These are phyloP conservation scores for Ziziphus jujuba DNA, from an alignment of 306 rosid species.

Conservation along the genomic window DNA sequence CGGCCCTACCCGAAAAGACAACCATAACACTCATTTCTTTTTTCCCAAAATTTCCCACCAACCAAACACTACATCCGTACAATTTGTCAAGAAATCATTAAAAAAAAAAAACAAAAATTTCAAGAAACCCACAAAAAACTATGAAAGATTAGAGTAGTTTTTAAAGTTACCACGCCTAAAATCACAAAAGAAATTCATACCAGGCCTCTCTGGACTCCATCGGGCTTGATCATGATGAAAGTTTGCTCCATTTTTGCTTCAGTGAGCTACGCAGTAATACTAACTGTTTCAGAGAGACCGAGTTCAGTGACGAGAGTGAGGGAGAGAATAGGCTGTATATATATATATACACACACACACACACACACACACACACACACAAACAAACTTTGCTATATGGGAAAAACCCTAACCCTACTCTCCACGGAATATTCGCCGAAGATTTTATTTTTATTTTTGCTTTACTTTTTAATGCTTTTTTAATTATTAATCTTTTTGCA, in stretches of 20 bases:
- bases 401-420: conserved; percentile 31
- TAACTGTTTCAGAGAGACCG: not conserved
- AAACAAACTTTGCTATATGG: too few species aligned
- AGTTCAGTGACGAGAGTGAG: not conserved
- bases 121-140: conserved; percentile 11
- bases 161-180: not conserved
- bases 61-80: conserved; percentile 7
- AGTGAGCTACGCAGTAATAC: not conserved
- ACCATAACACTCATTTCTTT: not conserved
- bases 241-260: conserved; percentile 63
- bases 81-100: not conserved
- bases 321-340: not conserved
- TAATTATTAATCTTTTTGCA: too few species aligned
- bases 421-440: conserved; percentile 28
- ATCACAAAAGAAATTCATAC: conserved; percentile 32
- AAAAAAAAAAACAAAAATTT: not conserved
- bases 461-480: not conserved
- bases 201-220: conserved; percentile 90
- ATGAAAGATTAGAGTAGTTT: not conserved
- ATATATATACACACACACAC: conserved; percentile 9
- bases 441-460: not conserved
- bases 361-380: not conserved
- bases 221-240: conserved; percentile 90
- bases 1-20: not conserved
- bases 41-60: not conserved